Conservation (phyloP, 2,329 filamentous ascomycete genomes). For the Fusarium mundagurra region DNA sequence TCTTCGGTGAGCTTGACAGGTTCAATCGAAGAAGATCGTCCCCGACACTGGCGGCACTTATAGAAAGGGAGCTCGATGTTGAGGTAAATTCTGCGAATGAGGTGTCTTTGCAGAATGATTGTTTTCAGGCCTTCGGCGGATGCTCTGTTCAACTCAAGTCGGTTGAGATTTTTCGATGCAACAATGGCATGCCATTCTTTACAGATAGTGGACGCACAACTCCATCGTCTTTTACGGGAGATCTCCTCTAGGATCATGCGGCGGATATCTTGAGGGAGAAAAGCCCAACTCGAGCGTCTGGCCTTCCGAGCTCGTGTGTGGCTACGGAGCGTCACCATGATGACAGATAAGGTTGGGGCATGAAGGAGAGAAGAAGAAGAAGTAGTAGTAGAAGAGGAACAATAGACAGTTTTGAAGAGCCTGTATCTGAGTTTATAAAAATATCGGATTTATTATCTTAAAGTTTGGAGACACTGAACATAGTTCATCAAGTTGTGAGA, state of each 20-base stretch:
- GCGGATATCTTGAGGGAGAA: neutral
- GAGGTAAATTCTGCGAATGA: neutral
- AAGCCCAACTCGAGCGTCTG: neutral
- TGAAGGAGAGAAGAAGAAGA: neutral
- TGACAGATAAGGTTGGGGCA: neutral
- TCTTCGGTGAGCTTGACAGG: neutral
- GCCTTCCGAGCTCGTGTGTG: neutral
- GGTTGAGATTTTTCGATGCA: neutral
- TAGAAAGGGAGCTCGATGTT: neutral
- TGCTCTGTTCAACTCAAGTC: neutral
- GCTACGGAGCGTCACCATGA: neutral
- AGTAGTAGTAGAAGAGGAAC: neutral
- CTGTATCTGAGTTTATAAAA: neutral
- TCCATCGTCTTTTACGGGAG: neutral
- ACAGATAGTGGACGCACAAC: neutral
- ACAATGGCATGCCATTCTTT: neutral
- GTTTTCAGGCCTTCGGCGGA: neutral
- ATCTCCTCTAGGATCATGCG: neutral
- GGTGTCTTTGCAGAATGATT: neutral
- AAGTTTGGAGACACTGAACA: neutral
- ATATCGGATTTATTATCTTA: neutral
- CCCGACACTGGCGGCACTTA: neutral
- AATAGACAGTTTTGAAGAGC: neutral
- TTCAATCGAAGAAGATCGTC: fast-evolving
- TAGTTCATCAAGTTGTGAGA: neutral